Base-by-base conservation (phyloP, 345 rosid genomes). In the Citrus sp. region DNA sequence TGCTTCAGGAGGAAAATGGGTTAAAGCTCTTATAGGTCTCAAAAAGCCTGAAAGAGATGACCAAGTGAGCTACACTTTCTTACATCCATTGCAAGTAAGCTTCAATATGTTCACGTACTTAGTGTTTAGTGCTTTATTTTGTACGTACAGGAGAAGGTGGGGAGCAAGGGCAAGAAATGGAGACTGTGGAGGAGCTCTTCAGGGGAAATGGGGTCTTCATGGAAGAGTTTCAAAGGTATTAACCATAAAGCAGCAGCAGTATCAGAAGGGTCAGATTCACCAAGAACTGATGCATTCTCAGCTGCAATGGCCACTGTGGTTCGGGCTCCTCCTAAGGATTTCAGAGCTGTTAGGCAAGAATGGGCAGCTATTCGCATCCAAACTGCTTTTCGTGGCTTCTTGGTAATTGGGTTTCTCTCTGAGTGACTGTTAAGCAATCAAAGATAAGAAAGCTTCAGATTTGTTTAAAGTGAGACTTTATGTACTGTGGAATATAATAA, bases 1-100 rank as follows among this genome's bases (percentile, higher is more conserved):
- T 87, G 98, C 93, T 79, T 90, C 99, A 64, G 98, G 97, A 37
- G 98, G 97, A 37, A 95, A 90, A 82, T 95, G 99, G 99, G 91
- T 95, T 7, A 93, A 91, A 79, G 88, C 96, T 22, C 85, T 95
- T 56, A 88, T 91, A 9, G 92, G 94, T 73, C 87, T 89, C 30
- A 93, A 87, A 76, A 95, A 91, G 83, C 67, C 86, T 2, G 94
- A 89, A 72, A 92, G 91, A 19, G 90, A 89, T 16, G 90, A 90
- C 67, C 74, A 25, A 46, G 98, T 93, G 74, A 86, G 91, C 74
- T 66, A 4, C 72, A 59, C 5, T 46, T 46, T 46, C 51, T 12
- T 13, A 12, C 51, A 46, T 46, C 21, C 16, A 55, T 7, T 9
- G 16, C 5, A 18, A 70, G 37, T 46, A 0, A 0, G 34, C 64